A percentile compares a stretch with the other conserved stretches of the same genome.
phyloP scores from a whole-genome alignment of 441 rosid species.

The Viola pubescens region DNA sequence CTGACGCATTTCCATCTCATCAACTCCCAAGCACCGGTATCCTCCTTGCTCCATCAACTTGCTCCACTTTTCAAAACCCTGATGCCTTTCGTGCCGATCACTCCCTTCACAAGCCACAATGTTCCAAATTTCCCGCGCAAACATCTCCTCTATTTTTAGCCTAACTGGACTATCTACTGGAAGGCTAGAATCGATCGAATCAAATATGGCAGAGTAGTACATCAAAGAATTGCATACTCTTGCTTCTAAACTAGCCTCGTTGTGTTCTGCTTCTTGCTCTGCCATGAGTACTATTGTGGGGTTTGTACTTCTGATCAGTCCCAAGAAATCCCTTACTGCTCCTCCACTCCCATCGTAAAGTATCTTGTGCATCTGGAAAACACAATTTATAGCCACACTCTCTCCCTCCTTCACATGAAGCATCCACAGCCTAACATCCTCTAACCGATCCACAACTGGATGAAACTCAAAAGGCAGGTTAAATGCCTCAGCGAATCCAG shows the following conservation, averaged over 20 bases:
- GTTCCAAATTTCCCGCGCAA: conserved; percentile 71
- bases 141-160: conserved; percentile 77
- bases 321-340: conserved; percentile 61
- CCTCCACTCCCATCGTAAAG: conserved; percentile 63
- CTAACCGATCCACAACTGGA: conserved; percentile 87
- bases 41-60: conserved; percentile 74
- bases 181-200: conserved; percentile 56
- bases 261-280: conserved; percentile 80
- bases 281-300: conserved; percentile 54
- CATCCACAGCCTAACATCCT: conserved; percentile 98
- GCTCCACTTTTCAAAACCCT: conserved; percentile 61
- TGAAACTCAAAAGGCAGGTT: conserved; percentile 87
- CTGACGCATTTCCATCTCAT: conserved; percentile 75
- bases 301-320: conserved; percentile 72
- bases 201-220: conserved; percentile 74
- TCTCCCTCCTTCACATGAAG: conserved; percentile 92
- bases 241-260: conserved; percentile 39
- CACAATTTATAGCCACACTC: conserved; percentile 68
- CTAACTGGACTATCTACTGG: conserved; percentile 58
- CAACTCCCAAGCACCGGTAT: conserved; percentile 46
- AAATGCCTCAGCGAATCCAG: conserved; percentile 73
- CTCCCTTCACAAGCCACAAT: conserved; percentile 89
- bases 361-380: conserved; percentile 75
- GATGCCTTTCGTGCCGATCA: conserved; percentile 74
- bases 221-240: conserved; percentile 64